Conservation (phyloP, 2,329 filamentous ascomycete genomes). For the Alternaria arborescens region DNA sequence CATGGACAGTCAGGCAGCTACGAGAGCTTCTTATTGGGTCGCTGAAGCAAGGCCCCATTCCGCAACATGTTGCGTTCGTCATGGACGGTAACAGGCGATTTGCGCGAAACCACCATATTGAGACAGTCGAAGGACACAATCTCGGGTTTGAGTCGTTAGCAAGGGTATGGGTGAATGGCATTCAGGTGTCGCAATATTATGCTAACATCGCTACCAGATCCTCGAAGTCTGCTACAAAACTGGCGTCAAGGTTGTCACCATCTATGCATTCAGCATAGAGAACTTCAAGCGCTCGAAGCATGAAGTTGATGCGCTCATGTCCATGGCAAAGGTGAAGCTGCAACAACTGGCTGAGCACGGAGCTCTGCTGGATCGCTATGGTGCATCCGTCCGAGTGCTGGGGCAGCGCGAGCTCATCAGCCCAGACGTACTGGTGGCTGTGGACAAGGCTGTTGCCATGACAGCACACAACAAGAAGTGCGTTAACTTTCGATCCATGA, state of each 20-base stretch:
- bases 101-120: conserved; percentile 87
- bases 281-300: conserved; percentile 98
- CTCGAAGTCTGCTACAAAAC: conserved; percentile 98
- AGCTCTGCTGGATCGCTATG: conserved; percentile 90
- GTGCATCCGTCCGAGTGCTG: conserved; percentile 83
- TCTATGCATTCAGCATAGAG: conserved; percentile 98
- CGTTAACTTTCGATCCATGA: conserved; percentile 22
- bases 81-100: conserved; percentile 99
- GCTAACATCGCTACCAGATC: conserved; percentile 60
- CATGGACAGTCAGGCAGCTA: conserved; percentile 83
- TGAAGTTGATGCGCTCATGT: conserved; percentile 96
- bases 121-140: conserved; percentile 96
- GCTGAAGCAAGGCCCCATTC: conserved; percentile 87
- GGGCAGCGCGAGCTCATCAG: conserved; percentile 86
- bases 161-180: conserved; percentile 64
- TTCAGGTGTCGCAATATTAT: conserved; percentile 43
- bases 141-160: conserved; percentile 94
- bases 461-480: conserved; percentile 87
- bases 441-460: conserved; percentile 84
- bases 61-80: conserved; percentile 96
- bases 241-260: conserved; percentile 94
- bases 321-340: conserved; percentile 95
- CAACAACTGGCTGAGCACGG: conserved; percentile 92
- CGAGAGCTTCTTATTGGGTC: conserved; percentile 88
- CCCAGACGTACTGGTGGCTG: conserved; percentile 85